phyloP scores from a whole-genome alignment of 1,139 yeast species.

The Protomyces inouyei region DNA sequence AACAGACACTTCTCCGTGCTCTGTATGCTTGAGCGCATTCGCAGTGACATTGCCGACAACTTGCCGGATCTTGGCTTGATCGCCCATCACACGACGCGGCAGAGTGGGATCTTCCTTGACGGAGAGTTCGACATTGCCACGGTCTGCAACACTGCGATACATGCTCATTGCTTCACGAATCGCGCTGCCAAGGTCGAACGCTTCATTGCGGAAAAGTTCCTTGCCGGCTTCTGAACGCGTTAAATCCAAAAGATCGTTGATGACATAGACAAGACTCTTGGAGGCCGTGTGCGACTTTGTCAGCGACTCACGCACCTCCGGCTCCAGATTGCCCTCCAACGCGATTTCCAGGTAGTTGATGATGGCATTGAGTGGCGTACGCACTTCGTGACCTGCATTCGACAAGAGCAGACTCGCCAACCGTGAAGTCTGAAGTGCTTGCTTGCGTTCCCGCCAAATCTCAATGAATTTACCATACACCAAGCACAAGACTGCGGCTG shows the following conservation, averaged over 20 bases:
- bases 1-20: conserved; percentile 49
- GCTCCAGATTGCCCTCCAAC: conserved; percentile 11
- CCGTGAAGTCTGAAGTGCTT: conserved; percentile 19
- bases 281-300: conserved; percentile 21
- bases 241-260: conserved; percentile 26
- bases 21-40: conserved; percentile 81
- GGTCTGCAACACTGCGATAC: conserved; percentile 13
- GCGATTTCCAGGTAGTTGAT: conserved; percentile 40
- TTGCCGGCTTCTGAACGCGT: conserved; percentile 25
- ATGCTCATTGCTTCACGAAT: conserved; percentile 23
- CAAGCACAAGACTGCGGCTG: conserved; percentile 24
- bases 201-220: conserved; percentile 16
- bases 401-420: conserved; percentile 53
- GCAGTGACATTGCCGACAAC: conserved; percentile 81
- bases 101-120: conserved; percentile 39
- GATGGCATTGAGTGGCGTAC: conserved; percentile 90
- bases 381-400: conserved; percentile 84
- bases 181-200: conserved; percentile 14
- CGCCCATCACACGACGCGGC: conserved; percentile 82
- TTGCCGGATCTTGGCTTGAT: conserved; percentile 77
- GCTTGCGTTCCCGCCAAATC: conserved; percentile 24
- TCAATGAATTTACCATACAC: conserved; percentile 26
- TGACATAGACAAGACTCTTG: conserved; percentile 25
- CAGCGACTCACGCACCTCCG: conserved; percentile 12
- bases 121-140: conserved; percentile 6